Evolutionary conservation across 1,139 yeast species (phyloP).

Genomic region (Yamadazyma siamensis): DNA sequence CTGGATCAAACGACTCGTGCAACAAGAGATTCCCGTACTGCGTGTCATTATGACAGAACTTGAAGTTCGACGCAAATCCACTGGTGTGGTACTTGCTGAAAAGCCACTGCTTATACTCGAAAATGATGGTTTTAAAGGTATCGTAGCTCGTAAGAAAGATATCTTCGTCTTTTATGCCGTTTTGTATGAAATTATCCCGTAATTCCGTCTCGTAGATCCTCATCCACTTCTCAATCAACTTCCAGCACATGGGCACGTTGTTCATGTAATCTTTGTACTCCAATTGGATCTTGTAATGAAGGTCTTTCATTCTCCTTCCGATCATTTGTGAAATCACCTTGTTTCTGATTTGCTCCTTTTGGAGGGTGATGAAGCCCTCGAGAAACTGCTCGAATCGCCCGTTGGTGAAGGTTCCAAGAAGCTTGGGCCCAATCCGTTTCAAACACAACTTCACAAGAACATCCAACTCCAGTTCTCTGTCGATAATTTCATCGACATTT

Average conservation of each 20-base stretch:
- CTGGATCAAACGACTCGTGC: constrained; percentile 32
- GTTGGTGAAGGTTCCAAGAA: constrained; percentile 84
- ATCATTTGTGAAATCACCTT: constrained; percentile 78
- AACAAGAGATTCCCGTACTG: constrained; percentile 89
- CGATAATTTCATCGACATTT: constrained; percentile 81
- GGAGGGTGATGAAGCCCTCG: constrained; percentile 73
- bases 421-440: constrained; percentile 81
- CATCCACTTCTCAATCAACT: constrained; percentile 70
- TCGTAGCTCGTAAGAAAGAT: constrained; percentile 49
- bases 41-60: constrained; percentile 92
- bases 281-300: constrained; percentile 78
- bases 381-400: constrained; percentile 92
- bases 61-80: constrained; percentile 47
- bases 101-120: constrained; percentile 61
- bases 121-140: constrained; percentile 45
- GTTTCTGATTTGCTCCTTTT: constrained; percentile 68
- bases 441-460: constrained; percentile 70
- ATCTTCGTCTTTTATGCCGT: constrained; percentile 30
- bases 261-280: constrained; percentile 51
- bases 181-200: constrained; percentile 23
- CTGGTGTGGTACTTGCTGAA: constrained; percentile 47
- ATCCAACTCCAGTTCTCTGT: constrained; percentile 75
- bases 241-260: constrained; percentile 62
- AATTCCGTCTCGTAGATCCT: constrained; percentile 45
- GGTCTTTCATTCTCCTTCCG: constrained; percentile 94